These are phyloP conservation scores for Agrostemma githago DNA, from an alignment of 148 eudicot species.

Conservation along the genomic window DNA sequence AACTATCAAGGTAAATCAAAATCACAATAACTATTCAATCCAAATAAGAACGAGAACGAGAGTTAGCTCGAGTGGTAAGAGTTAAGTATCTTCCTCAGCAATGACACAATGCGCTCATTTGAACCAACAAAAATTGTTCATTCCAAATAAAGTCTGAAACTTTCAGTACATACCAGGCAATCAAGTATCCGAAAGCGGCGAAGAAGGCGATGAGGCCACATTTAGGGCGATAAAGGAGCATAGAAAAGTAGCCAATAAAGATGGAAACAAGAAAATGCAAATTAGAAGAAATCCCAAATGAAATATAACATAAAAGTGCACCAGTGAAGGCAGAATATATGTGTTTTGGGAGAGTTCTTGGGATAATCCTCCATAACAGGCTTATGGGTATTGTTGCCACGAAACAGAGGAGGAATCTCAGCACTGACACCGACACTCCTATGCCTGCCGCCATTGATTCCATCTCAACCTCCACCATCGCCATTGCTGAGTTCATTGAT, in stretches of 20 bases:
- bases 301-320: slow-evolving; percentile 56
- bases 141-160: neutral
- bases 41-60: no score
- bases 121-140: no score
- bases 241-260: slow-evolving; percentile 58
- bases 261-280: slow-evolving; percentile 80
- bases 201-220: slow-evolving; percentile 81
- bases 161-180: slow-evolving; percentile 29
- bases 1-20: neutral
- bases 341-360: slow-evolving; percentile 64
- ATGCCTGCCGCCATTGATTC: slow-evolving; percentile 59
- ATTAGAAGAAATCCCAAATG: slow-evolving; percentile 84
- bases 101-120: neutral
- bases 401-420: slow-evolving; percentile 71
- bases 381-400: slow-evolving; percentile 76
- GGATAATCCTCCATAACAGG: slow-evolving; percentile 61
- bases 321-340: slow-evolving; percentile 67
- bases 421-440: slow-evolving; percentile 73
- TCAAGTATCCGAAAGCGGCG: slow-evolving; percentile 69
- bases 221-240: slow-evolving; percentile 52
- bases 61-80: no score
- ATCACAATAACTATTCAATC: neutral
- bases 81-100: no score
- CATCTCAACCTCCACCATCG: slow-evolving; percentile 53
- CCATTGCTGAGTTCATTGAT: no score